Base-by-base conservation (phyloP, 2,329 filamentous ascomycete genomes). In the Colletotrichum sp. region DNA sequence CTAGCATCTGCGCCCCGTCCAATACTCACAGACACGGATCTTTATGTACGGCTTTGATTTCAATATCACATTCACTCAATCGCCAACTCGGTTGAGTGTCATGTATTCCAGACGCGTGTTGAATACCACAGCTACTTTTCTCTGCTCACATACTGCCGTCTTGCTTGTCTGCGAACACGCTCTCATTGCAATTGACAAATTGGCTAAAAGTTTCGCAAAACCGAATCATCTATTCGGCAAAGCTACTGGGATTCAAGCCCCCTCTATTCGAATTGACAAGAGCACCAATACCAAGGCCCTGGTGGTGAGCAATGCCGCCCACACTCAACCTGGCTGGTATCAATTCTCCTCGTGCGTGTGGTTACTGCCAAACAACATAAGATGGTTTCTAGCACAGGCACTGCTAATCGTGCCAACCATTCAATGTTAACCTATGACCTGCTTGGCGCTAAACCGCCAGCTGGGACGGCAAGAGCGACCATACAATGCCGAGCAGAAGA, bases 21-120 rank as follows among this genome's bases (percentile, higher is more conserved):
- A n/a, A 48, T 0, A 21, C 43, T 48, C n/a, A 21, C 1, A n/a
- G 43, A 21, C 2, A 3, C 10, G 43, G 6, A 13, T 52, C n/a
- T 48, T n/a, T 12, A 1, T n/a, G 18, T n/a, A n/a, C 39, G 9
- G 39, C 8, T 8, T 39, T 39, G 14, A 39, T 39, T 18, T 43
- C 18, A 8, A 2, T 9, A 43, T 43, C 39, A n/a, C 4, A 43
- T 43, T 43, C 39, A 43, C 36, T 39, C 14, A 18, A 18, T 18
- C 14, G 36, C 24, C 24, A 24, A 24, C 24, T 24, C 4, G 32
- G 32, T 34, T 34, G 32, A 3, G 32, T 34, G 32, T 13, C 32
- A 34, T 34, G 0, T 34, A 34, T 34, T 0, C 2, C 39, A 43
- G 18, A n/a, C 3, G 1, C 3, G 0, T 48, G 1, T 2, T 48